phyloP scores from a whole-genome alignment of 352 stramenopile genomes.

The Thalassiosira hispida region DNA sequence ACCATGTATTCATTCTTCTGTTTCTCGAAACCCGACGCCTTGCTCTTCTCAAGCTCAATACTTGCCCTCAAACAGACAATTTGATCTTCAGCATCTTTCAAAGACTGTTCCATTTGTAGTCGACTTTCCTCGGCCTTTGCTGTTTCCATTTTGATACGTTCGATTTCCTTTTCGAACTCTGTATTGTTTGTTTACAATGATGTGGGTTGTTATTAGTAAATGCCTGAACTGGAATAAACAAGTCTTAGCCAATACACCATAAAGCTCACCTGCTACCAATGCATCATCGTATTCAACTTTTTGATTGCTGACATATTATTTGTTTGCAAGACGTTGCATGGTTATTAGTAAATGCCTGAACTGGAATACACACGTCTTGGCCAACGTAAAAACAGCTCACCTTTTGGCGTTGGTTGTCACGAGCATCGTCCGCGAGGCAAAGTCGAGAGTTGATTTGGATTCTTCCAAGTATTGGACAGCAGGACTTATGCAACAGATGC shows the following conservation, averaged over 20 bases:
- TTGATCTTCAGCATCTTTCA: conserved; percentile 45
- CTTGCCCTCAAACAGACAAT: conserved; percentile 43
- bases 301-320: conserved; percentile 24
- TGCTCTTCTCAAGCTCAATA: conserved; percentile 43
- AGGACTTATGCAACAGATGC: conserved; percentile 93
- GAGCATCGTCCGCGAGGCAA: conserved; percentile 91
- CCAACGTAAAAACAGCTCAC: no score
- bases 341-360: neutral
- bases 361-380: no score
- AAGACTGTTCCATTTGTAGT: conserved; percentile 31
- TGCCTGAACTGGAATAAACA: no score
- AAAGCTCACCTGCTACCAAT: conserved; percentile 25
- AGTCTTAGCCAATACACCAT: no score
- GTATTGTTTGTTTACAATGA: no score
- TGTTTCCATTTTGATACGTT: conserved; percentile 50
- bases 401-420: conserved; percentile 88
- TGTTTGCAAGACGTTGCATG: neutral
- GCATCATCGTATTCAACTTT: conserved; percentile 50
- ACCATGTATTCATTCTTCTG: conserved; percentile 39
- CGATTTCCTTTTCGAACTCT: conserved; percentile 54
- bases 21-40: conserved; percentile 31
- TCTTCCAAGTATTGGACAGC: conserved; percentile 90
- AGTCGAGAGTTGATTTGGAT: conserved; percentile 95
- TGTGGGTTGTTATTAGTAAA: no score
- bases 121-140: conserved; percentile 43